A percentile compares a stretch with the other conserved stretches of the same genome.
phyloP scores from a whole-genome alignment of 805 yeast species.

The Zygotorulaspora danielsina region DNA sequence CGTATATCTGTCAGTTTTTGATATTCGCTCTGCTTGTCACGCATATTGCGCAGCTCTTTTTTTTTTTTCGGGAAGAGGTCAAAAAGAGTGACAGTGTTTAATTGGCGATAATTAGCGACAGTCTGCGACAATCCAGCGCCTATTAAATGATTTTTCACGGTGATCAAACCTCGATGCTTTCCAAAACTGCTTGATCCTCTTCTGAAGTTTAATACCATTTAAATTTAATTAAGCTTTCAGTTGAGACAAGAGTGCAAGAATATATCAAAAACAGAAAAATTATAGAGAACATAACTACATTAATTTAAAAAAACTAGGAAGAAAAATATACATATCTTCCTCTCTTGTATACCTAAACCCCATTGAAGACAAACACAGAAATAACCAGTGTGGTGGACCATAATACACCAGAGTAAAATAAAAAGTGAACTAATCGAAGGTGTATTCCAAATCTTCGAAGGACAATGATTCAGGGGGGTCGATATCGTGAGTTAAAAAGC shows the following conservation, averaged over 20 bases:
- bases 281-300: constrained; percentile 5
- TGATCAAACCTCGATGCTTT: no score
- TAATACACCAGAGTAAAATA: not conserved
- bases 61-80: not conserved
- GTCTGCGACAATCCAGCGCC: no score
- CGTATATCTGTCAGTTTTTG: no score
- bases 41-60: not conserved
- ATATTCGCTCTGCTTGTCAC: no score
- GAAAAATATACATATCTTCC: not conserved
- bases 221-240: no score
- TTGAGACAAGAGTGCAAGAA: not conserved
- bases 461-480: constrained; percentile 75
- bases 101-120: no score
- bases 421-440: constrained; percentile 35
- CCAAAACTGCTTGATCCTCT: no score
- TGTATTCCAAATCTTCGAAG: constrained; percentile 58
- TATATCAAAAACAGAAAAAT: constrained; percentile 1
- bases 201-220: no score
- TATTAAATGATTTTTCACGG: no score
- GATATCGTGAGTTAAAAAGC: constrained; percentile 73
- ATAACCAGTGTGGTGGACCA: constrained; percentile 1
- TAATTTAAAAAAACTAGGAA: not conserved
- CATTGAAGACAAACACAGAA: constrained; percentile 4
- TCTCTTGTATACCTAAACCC: constrained; percentile 3
- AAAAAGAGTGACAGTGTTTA: no score